A percentile compares a stretch with the other conserved stretches of the same genome.
These are phyloP conservation scores for Globisporangium polare DNA, from an alignment of 352 stramenopile species.

Conservation along the genomic window DNA sequence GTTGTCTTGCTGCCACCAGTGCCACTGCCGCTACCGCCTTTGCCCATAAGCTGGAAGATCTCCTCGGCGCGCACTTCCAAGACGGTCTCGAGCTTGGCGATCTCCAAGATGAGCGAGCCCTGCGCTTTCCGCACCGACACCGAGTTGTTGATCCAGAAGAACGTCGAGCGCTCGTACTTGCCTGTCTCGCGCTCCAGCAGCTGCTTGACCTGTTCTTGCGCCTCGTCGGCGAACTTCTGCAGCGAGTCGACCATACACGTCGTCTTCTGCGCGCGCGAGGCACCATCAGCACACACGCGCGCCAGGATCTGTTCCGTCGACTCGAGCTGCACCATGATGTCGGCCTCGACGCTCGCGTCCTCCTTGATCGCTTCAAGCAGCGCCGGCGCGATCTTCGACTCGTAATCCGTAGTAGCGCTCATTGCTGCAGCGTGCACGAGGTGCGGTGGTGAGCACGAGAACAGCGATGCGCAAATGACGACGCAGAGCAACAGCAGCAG, in stretches of 20 bases:
- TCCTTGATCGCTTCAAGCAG: slow-evolving; percentile 30
- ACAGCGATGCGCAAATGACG: slow-evolving; percentile 9
- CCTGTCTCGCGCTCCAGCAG: slow-evolving; percentile 26
- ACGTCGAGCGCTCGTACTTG: slow-evolving; percentile 32
- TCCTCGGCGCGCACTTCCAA: slow-evolving; percentile 37
- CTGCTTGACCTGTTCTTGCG: slow-evolving; percentile 41
- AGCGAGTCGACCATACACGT: slow-evolving; percentile 46
- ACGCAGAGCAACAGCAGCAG: slow-evolving; percentile 4
- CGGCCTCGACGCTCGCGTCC: slow-evolving; percentile 20
- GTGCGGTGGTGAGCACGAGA: not conserved
- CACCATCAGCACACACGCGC: slow-evolving; percentile 19
- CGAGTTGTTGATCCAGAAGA: slow-evolving; percentile 72
- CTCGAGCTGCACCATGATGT: slow-evolving; percentile 56
- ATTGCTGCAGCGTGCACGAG: not conserved
- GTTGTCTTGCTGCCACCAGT: not conserved
- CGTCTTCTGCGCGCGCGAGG: slow-evolving; percentile 32
- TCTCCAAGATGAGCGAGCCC: slow-evolving; percentile 29
- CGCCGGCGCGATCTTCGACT: slow-evolving; percentile 33
- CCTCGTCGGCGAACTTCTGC: slow-evolving; percentile 42
- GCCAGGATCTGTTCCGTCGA: slow-evolving; percentile 30
- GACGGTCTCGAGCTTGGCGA: slow-evolving; percentile 42
- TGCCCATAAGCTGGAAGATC: slow-evolving; percentile 34
- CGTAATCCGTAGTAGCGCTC: slow-evolving; percentile 2
- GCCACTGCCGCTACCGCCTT: not conserved
- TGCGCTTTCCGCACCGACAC: slow-evolving; percentile 41